A percentile compares a stretch with the other conserved stretches of the same genome.
phyloP scores from a whole-genome alignment of 345 rosid genomes.

The Trapa bicornis region DNA sequence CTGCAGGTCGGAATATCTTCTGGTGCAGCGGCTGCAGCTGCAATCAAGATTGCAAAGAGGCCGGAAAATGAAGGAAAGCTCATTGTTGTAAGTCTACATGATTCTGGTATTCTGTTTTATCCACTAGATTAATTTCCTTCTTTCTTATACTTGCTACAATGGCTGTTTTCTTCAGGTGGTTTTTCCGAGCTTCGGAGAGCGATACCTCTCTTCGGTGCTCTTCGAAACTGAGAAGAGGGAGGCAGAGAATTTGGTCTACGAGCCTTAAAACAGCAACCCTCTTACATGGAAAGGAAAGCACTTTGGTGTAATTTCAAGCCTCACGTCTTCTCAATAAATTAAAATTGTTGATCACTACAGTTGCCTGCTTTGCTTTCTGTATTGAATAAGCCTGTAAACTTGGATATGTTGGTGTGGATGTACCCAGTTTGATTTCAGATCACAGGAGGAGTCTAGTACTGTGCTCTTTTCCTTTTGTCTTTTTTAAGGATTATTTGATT shows the following conservation, averaged over 20 bases:
- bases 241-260: constrained; percentile 17
- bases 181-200: constrained; percentile 34
- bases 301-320: not conserved
- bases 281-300: not conserved
- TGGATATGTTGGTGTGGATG: not conserved
- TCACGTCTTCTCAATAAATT: not conserved
- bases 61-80: constrained; percentile 63
- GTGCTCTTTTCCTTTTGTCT: too few relatives aligned
- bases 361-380: not conserved
- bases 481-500: too few relatives aligned
- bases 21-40: constrained; percentile 63
- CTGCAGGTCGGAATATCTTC: constrained; percentile 59
- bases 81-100: constrained; percentile 36
- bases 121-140: not conserved
- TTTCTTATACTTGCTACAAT: not conserved
- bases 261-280: constrained; percentile 8
- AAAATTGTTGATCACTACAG: not conserved
- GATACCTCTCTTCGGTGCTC: constrained; percentile 24
- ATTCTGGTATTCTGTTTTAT: not conserved
- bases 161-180: constrained; percentile 3
- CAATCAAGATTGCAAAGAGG: constrained; percentile 43
- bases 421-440: too few relatives aligned
- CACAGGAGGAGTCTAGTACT: too few relatives aligned
- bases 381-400: not conserved
- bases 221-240: constrained; percentile 24